These are phyloP conservation scores for Gossypium australe DNA, from an alignment of 345 rosid species.

Conservation along the genomic window DNA sequence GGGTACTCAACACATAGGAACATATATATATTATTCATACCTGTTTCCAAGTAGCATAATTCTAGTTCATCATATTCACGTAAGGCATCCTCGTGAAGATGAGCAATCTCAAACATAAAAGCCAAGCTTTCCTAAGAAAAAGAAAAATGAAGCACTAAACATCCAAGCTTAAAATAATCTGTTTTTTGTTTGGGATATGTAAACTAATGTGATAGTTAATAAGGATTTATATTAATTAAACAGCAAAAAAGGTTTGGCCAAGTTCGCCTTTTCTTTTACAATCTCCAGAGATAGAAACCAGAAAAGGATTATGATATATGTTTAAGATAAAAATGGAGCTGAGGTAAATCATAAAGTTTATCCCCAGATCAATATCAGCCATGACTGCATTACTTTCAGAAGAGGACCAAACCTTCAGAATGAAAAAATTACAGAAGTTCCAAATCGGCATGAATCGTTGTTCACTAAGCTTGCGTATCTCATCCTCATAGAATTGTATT, in stretches of 20 bases:
- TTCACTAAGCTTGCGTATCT: slow-evolving; percentile 90
- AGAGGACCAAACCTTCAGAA: slow-evolving; percentile 71
- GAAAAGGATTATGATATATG: slow-evolving; percentile 4
- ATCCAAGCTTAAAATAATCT: slow-evolving; percentile 4
- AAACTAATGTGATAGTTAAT: slow-evolving; percentile 17
- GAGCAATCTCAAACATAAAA: slow-evolving; percentile 96
- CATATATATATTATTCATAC: slow-evolving; percentile 27
- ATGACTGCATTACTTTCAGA: slow-evolving; percentile 16
- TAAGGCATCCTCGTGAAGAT: slow-evolving; percentile 90
- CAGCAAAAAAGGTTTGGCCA: slow-evolving; percentile 10
- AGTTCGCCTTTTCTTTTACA: not conserved
- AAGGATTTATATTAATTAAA: slow-evolving; percentile 6
- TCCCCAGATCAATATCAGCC: slow-evolving; percentile 15
- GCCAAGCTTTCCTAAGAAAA: slow-evolving; percentile 91
- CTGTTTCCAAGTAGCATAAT: slow-evolving; percentile 93
- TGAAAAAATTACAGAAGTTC: slow-evolving; percentile 96
- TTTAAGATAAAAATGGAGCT: slow-evolving; percentile 9
- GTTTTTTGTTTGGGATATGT: not conserved
- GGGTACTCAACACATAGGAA: not conserved
- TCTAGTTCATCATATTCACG: slow-evolving; percentile 96
- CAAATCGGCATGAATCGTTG: slow-evolving; percentile 90
- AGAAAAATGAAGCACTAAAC: slow-evolving; percentile 14
- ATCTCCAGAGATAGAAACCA: slow-evolving; percentile 2
- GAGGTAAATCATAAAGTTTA: not conserved
- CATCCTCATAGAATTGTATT: slow-evolving; percentile 91